phyloP scores from a whole-genome alignment of 2,329 filamentous ascomycete genomes.

The Sordariomycetes sp. region DNA sequence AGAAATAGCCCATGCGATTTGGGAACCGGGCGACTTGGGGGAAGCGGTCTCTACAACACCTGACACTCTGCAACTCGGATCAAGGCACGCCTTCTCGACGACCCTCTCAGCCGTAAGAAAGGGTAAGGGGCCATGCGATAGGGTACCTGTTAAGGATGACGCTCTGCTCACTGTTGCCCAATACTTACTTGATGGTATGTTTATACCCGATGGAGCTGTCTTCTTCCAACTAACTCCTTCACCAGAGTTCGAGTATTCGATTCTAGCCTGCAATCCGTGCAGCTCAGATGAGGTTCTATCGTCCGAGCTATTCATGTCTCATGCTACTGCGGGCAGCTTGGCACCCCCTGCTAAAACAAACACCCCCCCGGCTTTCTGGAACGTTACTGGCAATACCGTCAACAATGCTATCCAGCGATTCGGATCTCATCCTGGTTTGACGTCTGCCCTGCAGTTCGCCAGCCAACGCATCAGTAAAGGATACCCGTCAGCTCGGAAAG shows the following conservation, averaged over 20 bases:
- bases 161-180: slow-evolving; percentile 28
- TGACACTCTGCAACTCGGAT: not conserved
- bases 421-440: slow-evolving; percentile 17
- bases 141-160: slow-evolving; percentile 3
- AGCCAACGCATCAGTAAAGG: slow-evolving; percentile 22
- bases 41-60: not conserved
- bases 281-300: slow-evolving; percentile 20
- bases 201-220: not conserved
- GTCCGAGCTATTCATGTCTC: slow-evolving; percentile 30
- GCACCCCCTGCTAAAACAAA: slow-evolving; percentile 7
- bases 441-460: slow-evolving; percentile 21
- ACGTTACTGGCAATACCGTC: slow-evolving; percentile 25
- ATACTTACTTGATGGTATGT: slow-evolving; percentile 41
- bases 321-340: slow-evolving; percentile 20
- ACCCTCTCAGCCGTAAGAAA: not conserved
- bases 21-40: slow-evolving; percentile 30
- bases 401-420: slow-evolving; percentile 23
- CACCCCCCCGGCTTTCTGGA: slow-evolving; percentile 19
- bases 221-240: not conserved
- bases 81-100: not conserved
- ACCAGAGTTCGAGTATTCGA: slow-evolving; percentile 34
- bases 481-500: slow-evolving; percentile 26
- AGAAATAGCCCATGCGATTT: slow-evolving; percentile 32
- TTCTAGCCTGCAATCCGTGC: slow-evolving; percentile 10
- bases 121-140: not conserved